A percentile compares a stretch with the other conserved stretches of the same genome.
phyloP scores from a whole-genome alignment of 345 rosid species.

The Salix viminalis region DNA sequence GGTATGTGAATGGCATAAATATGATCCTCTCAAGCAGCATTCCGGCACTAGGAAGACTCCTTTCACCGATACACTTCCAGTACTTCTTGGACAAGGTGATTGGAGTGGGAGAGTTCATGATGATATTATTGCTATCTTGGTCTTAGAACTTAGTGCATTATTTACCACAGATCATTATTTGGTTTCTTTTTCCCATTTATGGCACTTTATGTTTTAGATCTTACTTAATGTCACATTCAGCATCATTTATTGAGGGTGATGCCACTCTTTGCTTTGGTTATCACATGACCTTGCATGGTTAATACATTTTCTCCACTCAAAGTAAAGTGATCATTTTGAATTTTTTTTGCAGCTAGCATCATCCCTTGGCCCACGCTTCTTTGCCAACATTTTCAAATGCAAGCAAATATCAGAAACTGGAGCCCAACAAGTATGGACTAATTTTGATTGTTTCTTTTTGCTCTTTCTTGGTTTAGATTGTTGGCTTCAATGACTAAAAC shows the following conservation, averaged over 20 bases:
- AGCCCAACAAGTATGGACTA: conserved; percentile 72
- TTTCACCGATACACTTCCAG: conserved; percentile 65
- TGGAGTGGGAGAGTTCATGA: neutral
- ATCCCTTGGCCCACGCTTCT: conserved; percentile 95
- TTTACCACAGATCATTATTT: neutral
- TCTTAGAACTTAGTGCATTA: neutral
- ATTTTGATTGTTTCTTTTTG: neutral
- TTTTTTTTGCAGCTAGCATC: conserved; percentile 79
- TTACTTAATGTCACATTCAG: neutral
- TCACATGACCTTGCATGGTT: too few relatives aligned
- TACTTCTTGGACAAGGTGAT: conserved; percentile 77
- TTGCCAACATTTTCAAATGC: conserved; percentile 91
- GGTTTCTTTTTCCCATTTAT: neutral
- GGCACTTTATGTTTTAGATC: neutral
- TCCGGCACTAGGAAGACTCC: conserved; percentile 63
- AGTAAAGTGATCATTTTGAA: conserved; percentile 2
- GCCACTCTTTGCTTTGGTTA: neutral
- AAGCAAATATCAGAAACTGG: conserved; percentile 96
- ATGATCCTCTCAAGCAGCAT: conserved; percentile 52
- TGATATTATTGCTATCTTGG: neutral
- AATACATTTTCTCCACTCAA: neutral
- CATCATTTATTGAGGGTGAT: neutral
- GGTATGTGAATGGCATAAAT: conserved; percentile 70
- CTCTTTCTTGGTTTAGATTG: neutral
- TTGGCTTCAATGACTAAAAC: neutral